Evolutionary conservation across 2,329 filamentous ascomycete genomes (phyloP), one percentile per base, ranked within the genome.

Genomic region (Colletotrichum plurivorum): DNA sequence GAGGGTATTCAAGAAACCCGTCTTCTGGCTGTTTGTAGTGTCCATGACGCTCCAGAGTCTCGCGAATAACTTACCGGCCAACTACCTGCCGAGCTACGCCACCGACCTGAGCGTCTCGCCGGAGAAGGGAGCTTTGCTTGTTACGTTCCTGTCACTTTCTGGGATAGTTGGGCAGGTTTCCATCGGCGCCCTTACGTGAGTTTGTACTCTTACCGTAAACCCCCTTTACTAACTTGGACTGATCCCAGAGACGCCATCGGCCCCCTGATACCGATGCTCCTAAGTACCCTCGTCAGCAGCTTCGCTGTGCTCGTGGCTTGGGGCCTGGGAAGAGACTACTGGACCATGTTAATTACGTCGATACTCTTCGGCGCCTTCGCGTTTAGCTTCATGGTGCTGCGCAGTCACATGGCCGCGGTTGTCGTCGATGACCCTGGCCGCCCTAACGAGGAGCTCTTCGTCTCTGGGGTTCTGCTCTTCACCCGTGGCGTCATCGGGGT

Each of bases 351-450:
- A 0, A 16, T 61, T 7, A 51, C 39, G 8, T 61, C 63, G 1
- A 53, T 65, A 8, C 18, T 65, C 1, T 65, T 65, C n/a, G 63
- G 63, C 6, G 63, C 63, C 15, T 65, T 65, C 25, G 63, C 63
- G 13, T 65, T 60, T 2, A 61, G 63, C 20, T 65, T 60, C 18
- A 65, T 65, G 63, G 63, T 65, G 1, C 13, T 65, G 0, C 55
- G 62, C 12, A 65, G 62, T 8, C 55, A 65, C 25, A 65, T 65
- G 62, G 55, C 62, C 6, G 62, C 62, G 4, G 39, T 53, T 8
- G 62, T 59, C 16, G 62, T 65, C 12, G 16, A 60, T 2, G 39
- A 60, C 5, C 39, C 39, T 15, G 22, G 20, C 7, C 39, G 39
- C 9, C 48, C 48, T 2, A 25, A 10, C 10, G 62, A 65, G n/a